Base-by-base conservation (phyloP, 140 eudicot species). In the Ambrosia hybrid region DNA sequence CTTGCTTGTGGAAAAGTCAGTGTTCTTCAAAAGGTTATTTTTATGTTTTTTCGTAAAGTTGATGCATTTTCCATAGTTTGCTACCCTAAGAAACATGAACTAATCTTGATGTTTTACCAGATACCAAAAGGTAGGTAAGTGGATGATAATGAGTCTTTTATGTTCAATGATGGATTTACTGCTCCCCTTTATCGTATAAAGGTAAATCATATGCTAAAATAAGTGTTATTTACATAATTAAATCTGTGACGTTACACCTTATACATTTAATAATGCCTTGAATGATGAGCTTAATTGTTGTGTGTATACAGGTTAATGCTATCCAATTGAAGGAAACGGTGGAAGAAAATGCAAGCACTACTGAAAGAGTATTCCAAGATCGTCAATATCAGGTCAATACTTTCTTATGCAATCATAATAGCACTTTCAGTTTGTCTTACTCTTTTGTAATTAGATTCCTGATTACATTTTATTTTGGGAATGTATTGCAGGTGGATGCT, bases 311-410 rank as follows among this genome's bases (percentile, higher is more conserved):
- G 98, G 98, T 93, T 65, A 93, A 92, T 75, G 96, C 98, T 7
- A 93, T 93, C 68, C 97, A 93, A 79, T 85, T 93, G 91, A 93
- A 93, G 79, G 98, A 93, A 86, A 90, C 98, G 13, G 97, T 93
- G 76, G 98, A 90, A 72, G 98, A 93, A 81, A 90, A 93, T 53
- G 84, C 96, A 55, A 93, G 96, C 87, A 93, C 98, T 36, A 93
- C 98, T 0, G 98, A 90, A 68, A 78, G 97, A 84, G 98, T 93
- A 10, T 90, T 93, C 79, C 98, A 93, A 79, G 98, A 93, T 79
- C 97, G 96, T 70, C 97, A 90, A 81, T 90, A 90, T 82, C 99
- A 94, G 99, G 96, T 87, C 69, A 37, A 52, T 39, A 68, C 63
- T 41, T 58, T 74, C 56, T 16, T 68, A 6, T 41, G 17, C 49